phyloP scores from a whole-genome alignment of 352 stramenopile genomes.

The Pythium utonaiense region DNA sequence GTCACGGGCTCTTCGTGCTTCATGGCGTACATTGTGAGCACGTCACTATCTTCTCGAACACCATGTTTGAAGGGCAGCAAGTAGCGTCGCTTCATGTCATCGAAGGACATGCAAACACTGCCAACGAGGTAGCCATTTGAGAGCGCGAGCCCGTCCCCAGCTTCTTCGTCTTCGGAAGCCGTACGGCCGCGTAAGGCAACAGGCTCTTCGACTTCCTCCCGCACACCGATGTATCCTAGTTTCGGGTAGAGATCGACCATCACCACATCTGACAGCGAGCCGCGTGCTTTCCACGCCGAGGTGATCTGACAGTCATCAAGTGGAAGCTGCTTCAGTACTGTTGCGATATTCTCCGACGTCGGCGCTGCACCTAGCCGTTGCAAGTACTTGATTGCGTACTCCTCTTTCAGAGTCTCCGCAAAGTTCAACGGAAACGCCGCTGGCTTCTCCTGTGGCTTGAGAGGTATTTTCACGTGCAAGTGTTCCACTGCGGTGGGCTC shows the following conservation, averaged over 20 bases:
- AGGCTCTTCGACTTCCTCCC: not conserved
- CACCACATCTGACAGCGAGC: slow-evolving; percentile 47
- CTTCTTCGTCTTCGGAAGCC: slow-evolving; percentile 2
- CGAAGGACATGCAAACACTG: slow-evolving; percentile 54
- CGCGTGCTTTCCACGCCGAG: slow-evolving; percentile 52
- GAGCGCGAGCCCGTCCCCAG: not conserved
- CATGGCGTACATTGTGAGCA: slow-evolving; percentile 44
- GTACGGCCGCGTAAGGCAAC: not conserved
- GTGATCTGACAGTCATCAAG: slow-evolving; percentile 60
- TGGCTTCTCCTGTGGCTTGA: slow-evolving; percentile 52
- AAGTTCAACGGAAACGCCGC: slow-evolving; percentile 36
- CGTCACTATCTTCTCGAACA: slow-evolving; percentile 30
- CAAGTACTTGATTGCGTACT: slow-evolving; percentile 75
- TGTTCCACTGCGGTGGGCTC: slow-evolving; percentile 35
- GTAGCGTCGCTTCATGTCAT: slow-evolving; percentile 73
- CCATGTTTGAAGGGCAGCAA: slow-evolving; percentile 62
- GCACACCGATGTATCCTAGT: not conserved
- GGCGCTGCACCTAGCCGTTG: slow-evolving; percentile 48
- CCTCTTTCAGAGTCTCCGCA: slow-evolving; percentile 44
- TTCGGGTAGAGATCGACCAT: slow-evolving; percentile 51
- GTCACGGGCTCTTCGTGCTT: slow-evolving; percentile 28
- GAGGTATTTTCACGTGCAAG: slow-evolving; percentile 49
- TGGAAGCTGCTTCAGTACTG: slow-evolving; percentile 58
- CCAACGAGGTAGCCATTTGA: slow-evolving; percentile 40
- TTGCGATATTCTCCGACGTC: slow-evolving; percentile 52